Evolutionary conservation across 208 protist species (phyloP).

Genomic region (Acanthamoeba lenticulata): DNA sequence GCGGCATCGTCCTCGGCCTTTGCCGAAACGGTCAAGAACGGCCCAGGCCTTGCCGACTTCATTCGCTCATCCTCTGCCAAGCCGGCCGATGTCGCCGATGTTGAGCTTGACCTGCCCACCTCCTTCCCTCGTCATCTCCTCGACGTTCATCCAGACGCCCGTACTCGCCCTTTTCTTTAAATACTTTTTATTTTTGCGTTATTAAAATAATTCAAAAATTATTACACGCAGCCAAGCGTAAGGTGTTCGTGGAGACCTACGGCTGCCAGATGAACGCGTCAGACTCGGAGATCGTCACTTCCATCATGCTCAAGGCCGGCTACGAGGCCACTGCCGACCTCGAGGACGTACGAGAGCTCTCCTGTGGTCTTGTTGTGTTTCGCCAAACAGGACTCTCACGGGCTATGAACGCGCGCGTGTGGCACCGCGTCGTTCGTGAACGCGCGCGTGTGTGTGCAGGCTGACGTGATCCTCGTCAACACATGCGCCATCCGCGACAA

Average conservation of each 20-base stretch:
- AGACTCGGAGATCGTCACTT: constrained; percentile 89
- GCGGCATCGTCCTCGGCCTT: neutral
- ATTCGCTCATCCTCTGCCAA: neutral
- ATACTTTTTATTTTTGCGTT: neutral
- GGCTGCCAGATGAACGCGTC: constrained; percentile 92
- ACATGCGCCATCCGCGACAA: constrained; percentile 91
- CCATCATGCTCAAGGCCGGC: constrained; percentile 84
- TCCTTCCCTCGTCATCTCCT: constrained; percentile 3
- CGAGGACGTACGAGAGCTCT: neutral
- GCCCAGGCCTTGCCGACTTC: neutral
- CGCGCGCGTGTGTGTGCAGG: constrained; percentile 38
- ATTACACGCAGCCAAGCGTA: constrained; percentile 27
- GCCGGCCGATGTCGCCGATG: neutral
- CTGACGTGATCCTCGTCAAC: constrained; percentile 89
- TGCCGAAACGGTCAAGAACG: neutral
- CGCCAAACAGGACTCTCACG: neutral
- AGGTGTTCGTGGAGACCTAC: constrained; percentile 87
- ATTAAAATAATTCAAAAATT: no score
- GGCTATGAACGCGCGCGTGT: neutral
- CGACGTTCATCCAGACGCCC: neutral
- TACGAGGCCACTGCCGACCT: constrained; percentile 68
- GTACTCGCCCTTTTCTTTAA: neutral
- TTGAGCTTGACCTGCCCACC: neutral
- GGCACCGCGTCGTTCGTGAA: neutral
- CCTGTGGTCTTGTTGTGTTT: neutral